A percentile compares a stretch with the other conserved stretches of the same genome.
Evolutionary conservation across 2,329 filamentous ascomycete genomes (phyloP).

Genomic region (Metarhizium robertsii): DNA sequence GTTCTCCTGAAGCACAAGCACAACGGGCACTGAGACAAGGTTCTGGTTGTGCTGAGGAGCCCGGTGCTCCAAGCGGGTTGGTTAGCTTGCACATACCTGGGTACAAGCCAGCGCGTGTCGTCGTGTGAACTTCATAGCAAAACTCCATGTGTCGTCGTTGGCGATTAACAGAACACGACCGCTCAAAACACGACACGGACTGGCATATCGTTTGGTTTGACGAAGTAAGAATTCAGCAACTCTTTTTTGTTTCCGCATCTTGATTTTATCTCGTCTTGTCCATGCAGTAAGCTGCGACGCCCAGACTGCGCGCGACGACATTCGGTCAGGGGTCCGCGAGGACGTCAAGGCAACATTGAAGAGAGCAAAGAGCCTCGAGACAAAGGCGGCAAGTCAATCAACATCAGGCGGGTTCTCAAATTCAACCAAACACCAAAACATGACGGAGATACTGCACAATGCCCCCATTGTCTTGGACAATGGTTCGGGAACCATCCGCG

Average conservation of each 20-base stretch:
- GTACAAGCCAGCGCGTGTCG: background rate
- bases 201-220: background rate
- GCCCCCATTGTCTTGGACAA: conserved; percentile 98
- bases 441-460: conserved; percentile 73
- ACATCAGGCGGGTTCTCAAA: background rate
- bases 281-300: background rate
- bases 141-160: background rate
- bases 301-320: background rate
- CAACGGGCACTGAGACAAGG: background rate
- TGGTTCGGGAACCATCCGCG: conserved; percentile 93
- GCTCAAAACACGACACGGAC: background rate
- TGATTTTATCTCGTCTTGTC: background rate
- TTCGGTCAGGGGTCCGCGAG: background rate
- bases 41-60: no score
- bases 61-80: no score
- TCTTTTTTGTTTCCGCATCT: background rate
- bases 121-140: background rate
- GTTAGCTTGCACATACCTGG: background rate
- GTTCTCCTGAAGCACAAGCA: background rate
- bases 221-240: background rate
- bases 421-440: conserved; percentile 15
- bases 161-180: background rate
- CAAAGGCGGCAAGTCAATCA: background rate
- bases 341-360: background rate
- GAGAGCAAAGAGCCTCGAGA: background rate